Evolutionary conservation across 2,329 filamentous ascomycete genomes (phyloP).

Genomic region (Pseudogymnoascus sp.): DNA sequence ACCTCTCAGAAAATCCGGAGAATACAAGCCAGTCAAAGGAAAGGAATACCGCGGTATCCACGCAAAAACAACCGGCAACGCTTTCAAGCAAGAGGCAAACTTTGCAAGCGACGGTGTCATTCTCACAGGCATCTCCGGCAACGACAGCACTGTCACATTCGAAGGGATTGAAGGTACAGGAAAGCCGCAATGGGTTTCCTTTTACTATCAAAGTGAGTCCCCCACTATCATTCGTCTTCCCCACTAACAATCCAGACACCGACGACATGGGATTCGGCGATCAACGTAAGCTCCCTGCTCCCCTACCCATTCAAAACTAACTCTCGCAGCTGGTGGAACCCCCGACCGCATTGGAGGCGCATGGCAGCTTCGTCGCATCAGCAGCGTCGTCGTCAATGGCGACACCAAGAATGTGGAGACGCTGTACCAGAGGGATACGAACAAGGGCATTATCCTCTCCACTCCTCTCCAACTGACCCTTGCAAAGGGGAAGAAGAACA

Average conservation of each 20-base stretch:
- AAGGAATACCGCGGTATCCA: slow-evolving; percentile 39
- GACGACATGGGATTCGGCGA: slow-evolving; percentile 53
- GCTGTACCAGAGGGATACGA: slow-evolving; percentile 45
- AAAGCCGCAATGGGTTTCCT: slow-evolving; percentile 48
- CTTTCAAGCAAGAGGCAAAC: slow-evolving; percentile 49
- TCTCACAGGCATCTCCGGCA: slow-evolving; percentile 45
- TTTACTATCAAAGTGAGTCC: slow-evolving; percentile 44
- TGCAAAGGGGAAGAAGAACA: slow-evolving; percentile 42
- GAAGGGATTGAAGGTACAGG: slow-evolving; percentile 40
- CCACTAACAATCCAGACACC: slow-evolving; percentile 30
- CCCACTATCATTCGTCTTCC: not conserved
- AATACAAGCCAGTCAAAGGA: slow-evolving; percentile 36
- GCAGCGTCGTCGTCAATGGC: slow-evolving; percentile 51
- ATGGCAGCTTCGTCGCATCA: slow-evolving; percentile 52
- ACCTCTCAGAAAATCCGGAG: slow-evolving; percentile 40
- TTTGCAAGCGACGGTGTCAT: slow-evolving; percentile 42
- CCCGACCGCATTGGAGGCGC: slow-evolving; percentile 52
- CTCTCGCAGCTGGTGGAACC: slow-evolving; percentile 36
- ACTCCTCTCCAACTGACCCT: slow-evolving; percentile 47
- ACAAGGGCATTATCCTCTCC: slow-evolving; percentile 52
- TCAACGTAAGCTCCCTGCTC: not conserved
- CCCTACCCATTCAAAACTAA: not conserved
- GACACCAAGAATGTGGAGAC: slow-evolving; percentile 40
- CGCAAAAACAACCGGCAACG: slow-evolving; percentile 37
- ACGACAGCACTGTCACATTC: slow-evolving; percentile 47